These are phyloP conservation scores for Candida pini DNA, from an alignment of 805 yeast genomes.

Conservation along the genomic window DNA sequence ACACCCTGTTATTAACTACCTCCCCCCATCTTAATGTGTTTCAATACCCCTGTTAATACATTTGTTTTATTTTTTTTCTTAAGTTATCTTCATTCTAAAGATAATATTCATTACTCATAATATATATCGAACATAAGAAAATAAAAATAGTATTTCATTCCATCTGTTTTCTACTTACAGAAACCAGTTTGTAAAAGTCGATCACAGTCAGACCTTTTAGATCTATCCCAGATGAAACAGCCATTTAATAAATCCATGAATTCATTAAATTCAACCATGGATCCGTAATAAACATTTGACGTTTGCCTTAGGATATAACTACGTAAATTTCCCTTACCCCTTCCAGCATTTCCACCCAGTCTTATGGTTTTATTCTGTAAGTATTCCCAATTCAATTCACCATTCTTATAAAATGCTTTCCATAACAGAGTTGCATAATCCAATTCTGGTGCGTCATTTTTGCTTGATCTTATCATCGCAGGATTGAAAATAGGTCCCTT, in stretches of 20 bases:
- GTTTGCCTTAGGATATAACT: background rate
- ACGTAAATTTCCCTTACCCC: background rate
- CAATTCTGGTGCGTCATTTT: background rate
- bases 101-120: too few species aligned
- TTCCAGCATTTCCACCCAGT: too few species aligned
- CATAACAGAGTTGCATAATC: constrained; percentile 31
- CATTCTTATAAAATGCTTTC: constrained; percentile 28
- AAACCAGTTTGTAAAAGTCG: background rate
- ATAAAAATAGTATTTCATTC: too few species aligned
- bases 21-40: too few species aligned
- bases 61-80: too few species aligned
- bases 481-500: constrained; percentile 31
- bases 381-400: constrained; percentile 19
- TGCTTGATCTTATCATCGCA: background rate
- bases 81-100: too few species aligned
- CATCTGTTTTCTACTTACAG: too few species aligned
- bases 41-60: too few species aligned
- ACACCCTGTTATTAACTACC: too few species aligned
- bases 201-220: background rate
- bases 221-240: background rate
- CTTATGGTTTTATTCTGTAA: constrained; percentile 7
- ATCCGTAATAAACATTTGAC: background rate
- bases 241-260: background rate
- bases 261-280: background rate
- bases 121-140: too few species aligned